Base-by-base conservation (phyloP, 371 early-diverging fungal species). In the Rhizopus microsporus region DNA sequence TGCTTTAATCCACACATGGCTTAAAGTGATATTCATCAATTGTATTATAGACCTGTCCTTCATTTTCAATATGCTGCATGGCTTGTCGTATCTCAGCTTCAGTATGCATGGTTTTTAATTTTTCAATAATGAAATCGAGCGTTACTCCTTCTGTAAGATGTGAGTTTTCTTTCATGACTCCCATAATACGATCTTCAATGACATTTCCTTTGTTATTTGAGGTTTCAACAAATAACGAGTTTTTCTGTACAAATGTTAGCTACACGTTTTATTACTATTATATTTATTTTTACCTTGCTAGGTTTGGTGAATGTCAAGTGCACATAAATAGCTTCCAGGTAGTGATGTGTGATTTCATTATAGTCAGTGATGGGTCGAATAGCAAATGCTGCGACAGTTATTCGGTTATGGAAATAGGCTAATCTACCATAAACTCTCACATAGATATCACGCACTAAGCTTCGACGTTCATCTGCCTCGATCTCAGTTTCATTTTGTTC, bases 321-420 rank as follows among this genome's bases (percentile, higher is more conserved):
- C 7, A 74, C 77, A 33, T 81, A 64, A 17, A 87, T 78, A 40
- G 81, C 82, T 38, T 89, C 84, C 38, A 91, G 57, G 30, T 80
- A 79, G 68, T 93, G 94, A 58, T 76, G 84, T 0, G 85, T 78
- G 46, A 93, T 77, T 67, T 93, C 94, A 68, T 94, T 91, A 57
- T 79, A 80, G 40, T 86, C 81, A 5, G 64, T 77, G 23, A 94
- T 72, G 32, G 87, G 84, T 3, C 78, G 68, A 33, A 93, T 78
- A 34, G 62, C 55, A 57, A 75, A 77, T 3, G 84, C 80, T 9
- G 72, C 57, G 7, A 89, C 54, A 49, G 67, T 73, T 8, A 70
- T 67, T 61, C 82, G 86, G 44, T 69, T 63, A 51, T 80, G 74
- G 66, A 88, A 93, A 43, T 67, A 61, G 53, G 82, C 81, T 23